These are phyloP conservation scores for Botryotinia calthae DNA, from an alignment of 2,329 filamentous ascomycete species.

Conservation along the genomic window DNA sequence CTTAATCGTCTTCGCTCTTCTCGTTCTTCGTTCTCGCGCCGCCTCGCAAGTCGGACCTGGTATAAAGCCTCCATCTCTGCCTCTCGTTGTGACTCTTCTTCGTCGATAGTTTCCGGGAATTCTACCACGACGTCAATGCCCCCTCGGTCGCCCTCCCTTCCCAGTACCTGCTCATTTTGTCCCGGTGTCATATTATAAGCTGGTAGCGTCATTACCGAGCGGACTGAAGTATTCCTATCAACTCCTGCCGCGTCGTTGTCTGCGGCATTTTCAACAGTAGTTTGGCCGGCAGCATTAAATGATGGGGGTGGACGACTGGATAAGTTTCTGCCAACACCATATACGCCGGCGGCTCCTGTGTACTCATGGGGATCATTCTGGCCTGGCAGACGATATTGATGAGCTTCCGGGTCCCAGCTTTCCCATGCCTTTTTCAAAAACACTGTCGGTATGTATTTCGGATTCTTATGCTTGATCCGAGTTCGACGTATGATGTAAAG, in stretches of 20 bases:
- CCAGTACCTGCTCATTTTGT: slow-evolving; percentile 78
- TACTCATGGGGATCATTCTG: slow-evolving; percentile 43
- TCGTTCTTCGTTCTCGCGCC: slow-evolving; percentile 72
- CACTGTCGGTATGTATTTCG: slow-evolving; percentile 51
- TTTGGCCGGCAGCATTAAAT: slow-evolving; percentile 20
- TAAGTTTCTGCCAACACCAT: slow-evolving; percentile 15
- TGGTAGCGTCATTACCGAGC: slow-evolving; percentile 92
- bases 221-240: slow-evolving; percentile 79
- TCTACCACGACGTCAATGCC: slow-evolving; percentile 91
- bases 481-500: slow-evolving; percentile 40
- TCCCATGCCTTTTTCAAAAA: slow-evolving; percentile 52
- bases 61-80: slow-evolving; percentile 92
- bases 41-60: slow-evolving; percentile 77
- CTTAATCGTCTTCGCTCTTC: slow-evolving; percentile 70
- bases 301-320: slow-evolving; percentile 22
- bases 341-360: slow-evolving; percentile 34
- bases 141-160: slow-evolving; percentile 83
- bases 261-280: slow-evolving; percentile 14
- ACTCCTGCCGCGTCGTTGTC: slow-evolving; percentile 44
- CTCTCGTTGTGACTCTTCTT: slow-evolving; percentile 74
- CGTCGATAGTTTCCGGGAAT: slow-evolving; percentile 74
- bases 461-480: slow-evolving; percentile 45
- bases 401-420: slow-evolving; percentile 44
- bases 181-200: slow-evolving; percentile 73
- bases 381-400: slow-evolving; percentile 29